phyloP scores from a whole-genome alignment of 306 rosid genomes.

The Dalbergia cultrata region DNA sequence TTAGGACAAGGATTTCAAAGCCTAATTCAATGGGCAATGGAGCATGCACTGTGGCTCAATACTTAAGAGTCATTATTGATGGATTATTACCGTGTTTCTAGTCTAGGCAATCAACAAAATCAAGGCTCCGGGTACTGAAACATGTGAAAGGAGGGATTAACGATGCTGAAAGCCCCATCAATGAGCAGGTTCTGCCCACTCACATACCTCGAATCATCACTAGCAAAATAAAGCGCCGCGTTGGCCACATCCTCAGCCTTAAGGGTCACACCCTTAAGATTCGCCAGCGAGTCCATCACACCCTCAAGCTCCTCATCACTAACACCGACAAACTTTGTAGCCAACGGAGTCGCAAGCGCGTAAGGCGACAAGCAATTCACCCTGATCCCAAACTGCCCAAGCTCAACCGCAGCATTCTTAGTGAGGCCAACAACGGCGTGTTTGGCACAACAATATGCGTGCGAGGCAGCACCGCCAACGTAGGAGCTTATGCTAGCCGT shows the following conservation, averaged over 20 bases:
- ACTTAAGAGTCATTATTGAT: too few relatives aligned
- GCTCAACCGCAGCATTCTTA: slow-evolving; percentile 76
- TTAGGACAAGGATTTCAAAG: too few relatives aligned
- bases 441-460: slow-evolving; percentile 76
- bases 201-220: slow-evolving; percentile 75
- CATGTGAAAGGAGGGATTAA: slow-evolving; percentile 62
- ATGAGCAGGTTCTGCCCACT: slow-evolving; percentile 85
- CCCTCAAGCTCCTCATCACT: slow-evolving; percentile 60
- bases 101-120: background rate
- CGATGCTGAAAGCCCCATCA: slow-evolving; percentile 77
- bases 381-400: slow-evolving; percentile 82
- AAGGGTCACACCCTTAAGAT: slow-evolving; percentile 68
- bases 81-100: too few relatives aligned
- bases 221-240: slow-evolving; percentile 79
- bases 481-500: slow-evolving; percentile 70
- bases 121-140: slow-evolving; percentile 58
- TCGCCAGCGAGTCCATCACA: slow-evolving; percentile 52
- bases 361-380: slow-evolving; percentile 87
- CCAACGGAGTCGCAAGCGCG: slow-evolving; percentile 68
- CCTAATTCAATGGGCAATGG: too few relatives aligned
- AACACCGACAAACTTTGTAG: slow-evolving; percentile 54
- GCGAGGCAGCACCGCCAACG: slow-evolving; percentile 71
- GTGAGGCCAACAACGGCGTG: slow-evolving; percentile 80
- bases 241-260: slow-evolving; percentile 80
- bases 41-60: too few relatives aligned